Evolutionary conservation across 2,329 filamentous ascomycete genomes (phyloP).

Genomic region (Fusarium tupiense): DNA sequence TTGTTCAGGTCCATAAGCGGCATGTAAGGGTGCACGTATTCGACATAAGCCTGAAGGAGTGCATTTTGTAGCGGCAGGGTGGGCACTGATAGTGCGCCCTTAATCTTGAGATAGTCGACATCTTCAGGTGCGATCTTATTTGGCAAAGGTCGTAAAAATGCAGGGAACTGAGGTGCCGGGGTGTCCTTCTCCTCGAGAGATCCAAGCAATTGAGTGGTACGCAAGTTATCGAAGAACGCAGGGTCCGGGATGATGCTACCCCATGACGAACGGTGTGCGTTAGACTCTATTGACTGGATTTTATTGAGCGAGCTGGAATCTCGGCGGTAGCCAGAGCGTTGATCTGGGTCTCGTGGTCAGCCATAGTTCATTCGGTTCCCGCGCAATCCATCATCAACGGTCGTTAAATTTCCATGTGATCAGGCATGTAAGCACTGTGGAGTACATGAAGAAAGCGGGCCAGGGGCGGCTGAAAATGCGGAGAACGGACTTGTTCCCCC

Average conservation of each 20-base stretch:
- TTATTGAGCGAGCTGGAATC: constrained; percentile 47
- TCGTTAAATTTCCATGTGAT: constrained; percentile 41
- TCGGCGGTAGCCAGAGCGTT: constrained; percentile 50
- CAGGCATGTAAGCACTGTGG: constrained; percentile 31
- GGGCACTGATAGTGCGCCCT: constrained; percentile 85
- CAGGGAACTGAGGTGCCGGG: constrained; percentile 60
- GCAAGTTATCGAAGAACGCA: constrained; percentile 50
- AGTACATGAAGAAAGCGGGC: constrained; percentile 35
- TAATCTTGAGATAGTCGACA: constrained; percentile 82
- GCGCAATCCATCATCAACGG: constrained; percentile 9
- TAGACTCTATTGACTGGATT: constrained; percentile 41
- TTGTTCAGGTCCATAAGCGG: constrained; percentile 78
- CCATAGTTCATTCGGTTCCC: constrained; percentile 6
- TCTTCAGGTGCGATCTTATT: constrained; percentile 82
- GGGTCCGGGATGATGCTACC: constrained; percentile 48
- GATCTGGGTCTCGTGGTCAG: constrained; percentile 53
- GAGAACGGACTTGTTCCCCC: constrained; percentile 41
- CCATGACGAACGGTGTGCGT: constrained; percentile 42
- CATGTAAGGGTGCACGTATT: constrained; percentile 96
- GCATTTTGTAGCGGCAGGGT: constrained; percentile 77
- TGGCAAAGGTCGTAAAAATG: constrained; percentile 83
- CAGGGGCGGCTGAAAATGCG: constrained; percentile 41
- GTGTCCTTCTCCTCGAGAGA: constrained; percentile 60
- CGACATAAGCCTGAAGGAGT: constrained; percentile 81
- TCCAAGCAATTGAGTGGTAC: constrained; percentile 55